Conservation (phyloP, 768 basidiomycete species). For the Mycena leptocephala region DNA sequence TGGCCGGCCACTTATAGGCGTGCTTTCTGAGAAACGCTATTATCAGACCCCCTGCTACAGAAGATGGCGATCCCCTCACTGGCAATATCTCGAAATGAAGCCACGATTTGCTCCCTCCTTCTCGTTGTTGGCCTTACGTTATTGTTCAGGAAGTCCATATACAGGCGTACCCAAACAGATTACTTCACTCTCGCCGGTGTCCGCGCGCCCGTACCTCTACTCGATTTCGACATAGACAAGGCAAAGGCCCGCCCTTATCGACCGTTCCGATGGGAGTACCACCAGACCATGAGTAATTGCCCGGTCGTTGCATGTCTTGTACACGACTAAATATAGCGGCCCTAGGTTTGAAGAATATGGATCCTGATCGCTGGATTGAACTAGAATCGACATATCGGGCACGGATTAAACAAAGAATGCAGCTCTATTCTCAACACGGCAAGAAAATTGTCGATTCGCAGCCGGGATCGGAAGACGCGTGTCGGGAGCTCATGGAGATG, state of each 20-base stretch:
- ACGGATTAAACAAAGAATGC: slow-evolving; percentile 60
- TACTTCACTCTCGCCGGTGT: slow-evolving; percentile 63
- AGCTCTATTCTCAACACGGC: slow-evolving; percentile 56
- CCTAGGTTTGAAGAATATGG: slow-evolving; percentile 63
- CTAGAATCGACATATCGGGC: slow-evolving; percentile 67
- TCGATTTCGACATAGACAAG: slow-evolving; percentile 59
- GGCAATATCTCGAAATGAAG: background rate
- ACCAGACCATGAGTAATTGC: slow-evolving; percentile 68
- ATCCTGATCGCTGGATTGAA: slow-evolving; percentile 73
- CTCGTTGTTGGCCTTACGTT: slow-evolving; percentile 5
- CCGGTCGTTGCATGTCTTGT: background rate
- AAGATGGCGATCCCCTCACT: background rate
- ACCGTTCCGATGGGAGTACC: slow-evolving; percentile 70
- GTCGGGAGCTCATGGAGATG: slow-evolving; percentile 69
- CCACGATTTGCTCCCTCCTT: background rate
- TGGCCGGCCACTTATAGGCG: too few relatives aligned
- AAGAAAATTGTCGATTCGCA: slow-evolving; percentile 60
- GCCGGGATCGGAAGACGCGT: slow-evolving; percentile 66
- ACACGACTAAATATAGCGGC: background rate
- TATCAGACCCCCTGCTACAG: background rate
- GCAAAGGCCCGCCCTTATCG: slow-evolving; percentile 68
- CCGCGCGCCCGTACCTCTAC: slow-evolving; percentile 58
- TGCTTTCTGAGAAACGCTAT: background rate
- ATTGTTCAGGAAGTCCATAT: background rate
- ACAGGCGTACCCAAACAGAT: slow-evolving; percentile 35